phyloP scores from a whole-genome alignment of 2,329 filamentous ascomycete genomes.

The Tolypocladium guangdongense region DNA sequence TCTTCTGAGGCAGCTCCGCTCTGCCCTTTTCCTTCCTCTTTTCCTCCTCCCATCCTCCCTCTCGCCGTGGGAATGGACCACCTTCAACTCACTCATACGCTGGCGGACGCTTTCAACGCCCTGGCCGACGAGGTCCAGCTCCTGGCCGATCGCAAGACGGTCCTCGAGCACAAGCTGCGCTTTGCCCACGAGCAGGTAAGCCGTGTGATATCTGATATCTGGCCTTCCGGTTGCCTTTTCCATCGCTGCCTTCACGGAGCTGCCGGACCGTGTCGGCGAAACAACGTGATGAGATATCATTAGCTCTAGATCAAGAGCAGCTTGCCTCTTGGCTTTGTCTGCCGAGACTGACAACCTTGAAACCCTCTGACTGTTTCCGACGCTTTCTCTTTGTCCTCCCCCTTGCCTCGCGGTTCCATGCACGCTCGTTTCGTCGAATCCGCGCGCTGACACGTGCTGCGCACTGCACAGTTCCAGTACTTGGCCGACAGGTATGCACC shows the following conservation, averaged over 20 bases:
- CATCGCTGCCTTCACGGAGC: background rate
- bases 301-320: constrained; percentile 85
- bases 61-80: constrained; percentile 22
- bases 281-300: constrained; percentile 33
- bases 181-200: constrained; percentile 58
- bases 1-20: constrained; percentile 5
- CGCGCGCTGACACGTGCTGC: constrained; percentile 12
- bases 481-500: constrained; percentile 59
- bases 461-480: constrained; percentile 43
- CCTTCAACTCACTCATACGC: constrained; percentile 37
- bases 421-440: background rate
- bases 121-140: constrained; percentile 55
- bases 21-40: constrained; percentile 8
- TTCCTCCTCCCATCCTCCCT: constrained; percentile 5
- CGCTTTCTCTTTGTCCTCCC: constrained; percentile 5
- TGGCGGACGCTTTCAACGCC: constrained; percentile 54
- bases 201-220: constrained; percentile 3
- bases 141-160: constrained; percentile 51
- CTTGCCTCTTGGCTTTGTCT: too few species aligned
- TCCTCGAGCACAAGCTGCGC: constrained; percentile 55
- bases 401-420: constrained; percentile 3
- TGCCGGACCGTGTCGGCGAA: constrained; percentile 3
- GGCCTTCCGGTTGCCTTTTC: background rate
- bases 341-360: constrained; percentile 48
- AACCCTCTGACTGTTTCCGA: constrained; percentile 9